A percentile compares a stretch with the other conserved stretches of the same genome.
Conservation (phyloP, 208 protist genomes). For the Leishmania lainsoni region DNA sequence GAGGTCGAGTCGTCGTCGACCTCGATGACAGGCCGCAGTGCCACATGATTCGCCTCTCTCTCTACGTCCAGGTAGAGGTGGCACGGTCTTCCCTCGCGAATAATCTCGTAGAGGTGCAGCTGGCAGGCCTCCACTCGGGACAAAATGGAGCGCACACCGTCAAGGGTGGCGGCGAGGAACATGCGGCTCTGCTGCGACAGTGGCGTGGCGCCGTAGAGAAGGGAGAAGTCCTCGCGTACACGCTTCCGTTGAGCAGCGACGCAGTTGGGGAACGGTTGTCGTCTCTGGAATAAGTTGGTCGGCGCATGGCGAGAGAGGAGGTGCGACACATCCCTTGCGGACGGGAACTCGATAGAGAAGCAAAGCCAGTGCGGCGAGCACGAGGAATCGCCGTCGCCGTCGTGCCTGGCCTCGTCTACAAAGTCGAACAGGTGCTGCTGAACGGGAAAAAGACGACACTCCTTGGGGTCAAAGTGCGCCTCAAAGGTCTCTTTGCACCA, state of each 20-base stretch:
- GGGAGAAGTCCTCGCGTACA: conserved; percentile 50
- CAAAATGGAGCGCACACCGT: conserved; percentile 38
- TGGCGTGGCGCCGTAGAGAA: conserved; percentile 63
- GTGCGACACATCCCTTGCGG: conserved; percentile 49
- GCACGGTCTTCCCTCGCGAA: conserved; percentile 68
- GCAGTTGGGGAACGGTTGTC: neutral
- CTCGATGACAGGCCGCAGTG: conserved; percentile 16
- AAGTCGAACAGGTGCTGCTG: conserved; percentile 86
- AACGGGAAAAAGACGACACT: conserved; percentile 65
- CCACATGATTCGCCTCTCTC: conserved; percentile 47
- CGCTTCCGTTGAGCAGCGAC: neutral
- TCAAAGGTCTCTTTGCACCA: conserved; percentile 84
- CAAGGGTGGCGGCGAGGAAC: conserved; percentile 68
- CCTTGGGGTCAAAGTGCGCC: conserved; percentile 40
- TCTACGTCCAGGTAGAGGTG: conserved; percentile 92
- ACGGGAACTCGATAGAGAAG: conserved; percentile 85
- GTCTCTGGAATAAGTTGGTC: conserved; percentile 12
- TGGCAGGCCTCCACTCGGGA: conserved; percentile 44
- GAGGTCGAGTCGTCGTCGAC: conserved; percentile 30
- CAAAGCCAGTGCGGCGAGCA: conserved; percentile 49
- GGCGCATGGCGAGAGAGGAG: conserved; percentile 41
- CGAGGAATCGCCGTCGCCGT: neutral
- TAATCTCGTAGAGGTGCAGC: conserved; percentile 87
- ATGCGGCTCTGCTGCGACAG: conserved; percentile 74
- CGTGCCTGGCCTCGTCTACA: conserved; percentile 38